Conservation (phyloP, 768 basidiomycete genomes). For the Coprinopsis marcescibilis region DNA sequence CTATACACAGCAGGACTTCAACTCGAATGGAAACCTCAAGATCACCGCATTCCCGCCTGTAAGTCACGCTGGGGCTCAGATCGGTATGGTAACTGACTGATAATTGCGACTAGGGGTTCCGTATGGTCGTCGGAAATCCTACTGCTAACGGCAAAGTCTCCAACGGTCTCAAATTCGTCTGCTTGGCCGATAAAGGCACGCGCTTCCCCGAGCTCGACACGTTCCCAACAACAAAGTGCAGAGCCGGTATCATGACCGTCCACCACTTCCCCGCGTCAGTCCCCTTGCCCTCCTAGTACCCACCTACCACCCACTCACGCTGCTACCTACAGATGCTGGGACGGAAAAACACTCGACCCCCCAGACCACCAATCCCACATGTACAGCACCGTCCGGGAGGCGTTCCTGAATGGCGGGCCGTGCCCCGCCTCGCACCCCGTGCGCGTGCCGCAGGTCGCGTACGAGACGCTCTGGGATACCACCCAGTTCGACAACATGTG, state of each 20-base stretch:
- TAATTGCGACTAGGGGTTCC: slow-evolving; percentile 3
- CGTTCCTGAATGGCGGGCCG: slow-evolving; percentile 2
- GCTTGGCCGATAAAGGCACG: no score
- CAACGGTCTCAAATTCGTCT: background rate
- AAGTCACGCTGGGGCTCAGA: background rate
- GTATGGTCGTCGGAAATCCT: slow-evolving; percentile 6
- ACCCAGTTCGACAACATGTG: slow-evolving; percentile 7
- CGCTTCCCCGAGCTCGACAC: no score
- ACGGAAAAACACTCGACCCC: slow-evolving; percentile 7
- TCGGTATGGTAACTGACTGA: background rate
- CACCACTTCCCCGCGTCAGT: no score
- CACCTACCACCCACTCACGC: no score
- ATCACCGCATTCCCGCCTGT: slow-evolving; percentile 3
- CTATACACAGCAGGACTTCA: no score
- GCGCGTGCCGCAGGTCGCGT: slow-evolving; percentile 5
- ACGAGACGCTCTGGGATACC: slow-evolving; percentile 10
- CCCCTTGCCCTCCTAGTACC: no score
- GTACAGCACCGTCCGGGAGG: background rate
- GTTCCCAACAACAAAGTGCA: no score
- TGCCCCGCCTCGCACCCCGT: slow-evolving; percentile 9
- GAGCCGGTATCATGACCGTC: no score
- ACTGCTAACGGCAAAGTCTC: background rate
- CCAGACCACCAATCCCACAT: slow-evolving; percentile 6
- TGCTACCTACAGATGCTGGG: slow-evolving; percentile 10
- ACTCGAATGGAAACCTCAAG: background rate